These are phyloP conservation scores for Beauveria medogensis DNA, from an alignment of 2,329 filamentous ascomycete species.

Conservation along the genomic window DNA sequence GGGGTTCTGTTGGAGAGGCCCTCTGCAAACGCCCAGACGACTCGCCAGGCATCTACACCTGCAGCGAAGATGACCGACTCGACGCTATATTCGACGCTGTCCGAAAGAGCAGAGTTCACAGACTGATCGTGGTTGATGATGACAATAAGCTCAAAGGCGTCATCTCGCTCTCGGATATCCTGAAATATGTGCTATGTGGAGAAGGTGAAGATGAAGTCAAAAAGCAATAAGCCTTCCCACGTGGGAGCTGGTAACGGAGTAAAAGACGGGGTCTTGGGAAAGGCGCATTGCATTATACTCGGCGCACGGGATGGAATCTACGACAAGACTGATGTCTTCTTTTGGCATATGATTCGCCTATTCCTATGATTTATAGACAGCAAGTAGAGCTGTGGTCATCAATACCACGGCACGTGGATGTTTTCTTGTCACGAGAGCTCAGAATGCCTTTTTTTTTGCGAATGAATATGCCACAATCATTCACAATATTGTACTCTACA, in stretches of 20 bases:
- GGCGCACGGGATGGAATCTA: slow-evolving; percentile 4
- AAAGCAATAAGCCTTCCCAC: neutral
- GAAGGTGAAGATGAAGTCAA: slow-evolving; percentile 48
- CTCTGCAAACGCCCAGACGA: slow-evolving; percentile 80
- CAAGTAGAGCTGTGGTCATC: neutral
- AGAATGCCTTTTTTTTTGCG: neutral
- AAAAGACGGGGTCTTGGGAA: neutral
- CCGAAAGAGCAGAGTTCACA: slow-evolving; percentile 87
- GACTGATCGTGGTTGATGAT: slow-evolving; percentile 88
- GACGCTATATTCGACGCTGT: slow-evolving; percentile 97
- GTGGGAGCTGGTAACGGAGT: neutral
- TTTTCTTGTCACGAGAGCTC: neutral
- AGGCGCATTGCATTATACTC: slow-evolving; percentile 5
- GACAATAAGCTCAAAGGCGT: slow-evolving; percentile 78
- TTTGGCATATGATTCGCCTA: neutral
- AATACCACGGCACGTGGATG: neutral
- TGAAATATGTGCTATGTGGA: slow-evolving; percentile 84
- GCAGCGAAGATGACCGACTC: slow-evolving; percentile 80
- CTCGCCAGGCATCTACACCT: slow-evolving; percentile 95
- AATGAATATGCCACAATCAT: neutral
- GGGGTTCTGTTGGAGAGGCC: slow-evolving; percentile 79
- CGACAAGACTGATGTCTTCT: neutral
- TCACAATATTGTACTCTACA: too few species aligned
- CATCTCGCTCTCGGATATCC: slow-evolving; percentile 89
- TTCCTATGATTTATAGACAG: neutral